These are phyloP conservation scores for Myxozyma vanderwaltii DNA, from an alignment of 805 yeast species.

Conservation along the genomic window DNA sequence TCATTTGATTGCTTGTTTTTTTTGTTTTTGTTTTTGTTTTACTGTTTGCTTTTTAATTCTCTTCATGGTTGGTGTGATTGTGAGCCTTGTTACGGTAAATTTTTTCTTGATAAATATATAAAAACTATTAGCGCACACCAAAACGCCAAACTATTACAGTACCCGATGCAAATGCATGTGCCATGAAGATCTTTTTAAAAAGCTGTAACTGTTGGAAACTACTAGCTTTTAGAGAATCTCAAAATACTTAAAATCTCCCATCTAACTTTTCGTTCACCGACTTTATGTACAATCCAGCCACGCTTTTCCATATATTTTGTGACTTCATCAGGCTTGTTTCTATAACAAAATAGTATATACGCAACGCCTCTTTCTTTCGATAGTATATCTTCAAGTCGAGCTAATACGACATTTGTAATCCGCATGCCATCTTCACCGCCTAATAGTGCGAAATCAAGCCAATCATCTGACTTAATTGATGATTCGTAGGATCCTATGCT, in stretches of 20 bases:
- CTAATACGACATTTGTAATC: conserved; percentile 67
- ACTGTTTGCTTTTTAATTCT: background rate
- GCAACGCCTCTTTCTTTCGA: conserved; percentile 65
- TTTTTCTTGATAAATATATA: background rate
- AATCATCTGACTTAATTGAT: conserved; percentile 53
- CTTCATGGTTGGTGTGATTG: conserved; percentile 9
- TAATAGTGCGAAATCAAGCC: conserved; percentile 87
- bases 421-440: conserved; percentile 94
- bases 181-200: no score
- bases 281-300: conserved; percentile 58
- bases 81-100: background rate
- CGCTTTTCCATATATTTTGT: conserved; percentile 49
- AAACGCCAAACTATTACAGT: background rate
- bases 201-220: no score
- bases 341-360: conserved; percentile 85
- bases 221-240: conserved; percentile 44
- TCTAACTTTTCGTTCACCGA: conserved; percentile 80
- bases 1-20: background rate
- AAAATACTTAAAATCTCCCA: conserved; percentile 90
- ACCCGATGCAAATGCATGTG: no score
- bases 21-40: background rate
- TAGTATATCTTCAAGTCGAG: conserved; percentile 56
- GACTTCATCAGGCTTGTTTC: conserved; percentile 76
- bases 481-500: conserved; percentile 62
- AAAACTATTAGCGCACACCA: background rate